Conservation (phyloP, 2,329 filamentous ascomycete genomes). For the Hymenoscyphus infarciens region DNA sequence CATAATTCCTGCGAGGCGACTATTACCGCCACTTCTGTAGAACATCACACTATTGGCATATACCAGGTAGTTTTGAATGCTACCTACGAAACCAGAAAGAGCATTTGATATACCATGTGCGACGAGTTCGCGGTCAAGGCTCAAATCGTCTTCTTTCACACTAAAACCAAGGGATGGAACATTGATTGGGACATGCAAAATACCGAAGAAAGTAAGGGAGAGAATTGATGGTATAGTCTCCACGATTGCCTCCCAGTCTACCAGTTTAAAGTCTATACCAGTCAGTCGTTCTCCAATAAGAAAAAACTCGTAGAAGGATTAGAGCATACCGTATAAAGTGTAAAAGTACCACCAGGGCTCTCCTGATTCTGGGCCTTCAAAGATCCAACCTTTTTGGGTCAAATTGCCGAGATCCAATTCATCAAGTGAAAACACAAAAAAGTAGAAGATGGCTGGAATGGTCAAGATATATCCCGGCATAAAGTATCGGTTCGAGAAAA, state of each 20-base stretch:
- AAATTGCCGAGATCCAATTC: constrained; percentile 63
- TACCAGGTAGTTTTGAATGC: constrained; percentile 94
- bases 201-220: constrained; percentile 93
- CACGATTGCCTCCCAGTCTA: constrained; percentile 79
- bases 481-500: constrained; percentile 77
- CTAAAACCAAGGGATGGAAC: constrained; percentile 89
- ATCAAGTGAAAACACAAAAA: constrained; percentile 68
- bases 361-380: constrained; percentile 75
- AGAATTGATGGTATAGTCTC: constrained; percentile 92
- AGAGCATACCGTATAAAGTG: constrained; percentile 76
- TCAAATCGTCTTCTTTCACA: constrained; percentile 85
- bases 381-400: constrained; percentile 81
- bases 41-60: constrained; percentile 98
- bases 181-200: constrained; percentile 96
- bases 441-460: constrained; percentile 74
- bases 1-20: constrained; percentile 78
- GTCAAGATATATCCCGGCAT: constrained; percentile 81
- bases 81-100: constrained; percentile 79
- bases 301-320: constrained; percentile 25
- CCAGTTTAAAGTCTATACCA: constrained; percentile 66
- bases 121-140: constrained; percentile 86
- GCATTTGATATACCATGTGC: constrained; percentile 93
- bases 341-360: constrained; percentile 99
- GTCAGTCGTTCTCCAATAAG: neutral
- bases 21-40: constrained; percentile 86